Conservation (phyloP, 2,329 filamentous ascomycete genomes). For the Arthrocladium fulminans region DNA sequence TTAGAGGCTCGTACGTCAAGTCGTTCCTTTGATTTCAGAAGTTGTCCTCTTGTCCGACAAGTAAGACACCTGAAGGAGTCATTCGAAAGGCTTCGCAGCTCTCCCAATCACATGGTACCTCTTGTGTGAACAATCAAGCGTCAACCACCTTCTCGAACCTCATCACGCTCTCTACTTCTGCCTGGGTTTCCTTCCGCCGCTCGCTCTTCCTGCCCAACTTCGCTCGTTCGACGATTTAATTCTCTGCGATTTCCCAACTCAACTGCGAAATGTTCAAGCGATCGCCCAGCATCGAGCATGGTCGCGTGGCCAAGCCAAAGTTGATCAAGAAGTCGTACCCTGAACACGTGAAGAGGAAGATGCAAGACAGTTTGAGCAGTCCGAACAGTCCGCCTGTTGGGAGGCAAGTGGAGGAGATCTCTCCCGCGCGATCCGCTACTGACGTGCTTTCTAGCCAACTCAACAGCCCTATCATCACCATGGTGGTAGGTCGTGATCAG, state of each 20-base stretch:
- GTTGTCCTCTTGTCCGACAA: neutral
- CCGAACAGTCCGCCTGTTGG: conserved; percentile 48
- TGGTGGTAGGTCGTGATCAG: conserved; percentile 74
- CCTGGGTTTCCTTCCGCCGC: conserved; percentile 28
- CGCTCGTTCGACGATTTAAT: conserved; percentile 35
- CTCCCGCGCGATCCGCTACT: conserved; percentile 5
- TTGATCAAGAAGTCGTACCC: conserved; percentile 64
- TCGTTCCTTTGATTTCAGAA: conserved; percentile 10
- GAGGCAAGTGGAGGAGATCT: conserved; percentile 14
- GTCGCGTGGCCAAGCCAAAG: conserved; percentile 79
- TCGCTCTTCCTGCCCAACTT: conserved; percentile 38
- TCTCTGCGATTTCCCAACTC: conserved; percentile 21
- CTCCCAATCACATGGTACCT: conserved; percentile 43
- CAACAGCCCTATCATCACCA: conserved; percentile 70
- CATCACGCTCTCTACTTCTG: conserved; percentile 34
- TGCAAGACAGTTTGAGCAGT: conserved; percentile 72
- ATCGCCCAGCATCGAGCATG: conserved; percentile 71
- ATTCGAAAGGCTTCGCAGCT: conserved; percentile 46
- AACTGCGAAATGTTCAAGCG: conserved; percentile 73
- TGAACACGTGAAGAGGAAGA: conserved; percentile 74
- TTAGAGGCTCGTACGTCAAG: conserved; percentile 20
- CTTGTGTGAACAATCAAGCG: conserved; percentile 40
- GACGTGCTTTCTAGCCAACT: conserved; percentile 35
- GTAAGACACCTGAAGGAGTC: conserved; percentile 19
- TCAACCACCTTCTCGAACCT: conserved; percentile 27